phyloP scores from a whole-genome alignment of 352 stramenopile species.

The Albugo candida region DNA sequence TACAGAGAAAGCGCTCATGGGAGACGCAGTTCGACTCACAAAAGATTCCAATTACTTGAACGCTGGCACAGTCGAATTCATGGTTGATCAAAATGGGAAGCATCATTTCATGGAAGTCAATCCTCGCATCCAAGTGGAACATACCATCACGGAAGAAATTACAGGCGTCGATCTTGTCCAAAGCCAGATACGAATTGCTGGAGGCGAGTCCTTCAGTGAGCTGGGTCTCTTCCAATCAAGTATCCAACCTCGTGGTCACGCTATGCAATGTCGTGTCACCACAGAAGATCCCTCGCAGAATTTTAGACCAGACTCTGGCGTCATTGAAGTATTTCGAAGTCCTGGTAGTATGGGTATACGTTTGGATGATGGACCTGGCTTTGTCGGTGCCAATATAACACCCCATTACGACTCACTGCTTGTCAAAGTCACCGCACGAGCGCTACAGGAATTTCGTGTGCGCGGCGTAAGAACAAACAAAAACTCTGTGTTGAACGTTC shows the following conservation, averaged over 20 bases:
- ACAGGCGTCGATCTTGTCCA: constrained; percentile 93
- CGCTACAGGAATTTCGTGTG: constrained; percentile 91
- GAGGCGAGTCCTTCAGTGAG: constrained; percentile 82
- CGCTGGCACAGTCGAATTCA: constrained; percentile 96
- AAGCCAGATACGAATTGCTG: constrained; percentile 89
- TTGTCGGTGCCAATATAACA: constrained; percentile 92
- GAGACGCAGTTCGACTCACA: constrained; percentile 82
- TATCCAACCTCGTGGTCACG: constrained; percentile 82
- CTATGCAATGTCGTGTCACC: constrained; percentile 94
- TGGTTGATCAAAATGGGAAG: constrained; percentile 83
- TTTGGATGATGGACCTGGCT: constrained; percentile 90
- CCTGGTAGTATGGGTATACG: constrained; percentile 91
- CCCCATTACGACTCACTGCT: constrained; percentile 95
- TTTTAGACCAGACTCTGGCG: constrained; percentile 92
- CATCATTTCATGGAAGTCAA: constrained; percentile 99
- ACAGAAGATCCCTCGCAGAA: constrained; percentile 88
- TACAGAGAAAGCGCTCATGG: constrained; percentile 83
- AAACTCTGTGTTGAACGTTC: constrained; percentile 89
- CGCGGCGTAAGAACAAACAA: constrained; percentile 91
- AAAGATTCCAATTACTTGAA: constrained; percentile 87
- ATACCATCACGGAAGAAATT: constrained; percentile 86
- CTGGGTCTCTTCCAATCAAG: constrained; percentile 89
- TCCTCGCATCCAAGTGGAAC: constrained; percentile 92
- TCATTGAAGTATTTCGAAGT: constrained; percentile 92
- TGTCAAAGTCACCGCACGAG: constrained; percentile 93